phyloP scores from a whole-genome alignment of 2,329 filamentous ascomycete species.

The Aureobasidium melanogenum region DNA sequence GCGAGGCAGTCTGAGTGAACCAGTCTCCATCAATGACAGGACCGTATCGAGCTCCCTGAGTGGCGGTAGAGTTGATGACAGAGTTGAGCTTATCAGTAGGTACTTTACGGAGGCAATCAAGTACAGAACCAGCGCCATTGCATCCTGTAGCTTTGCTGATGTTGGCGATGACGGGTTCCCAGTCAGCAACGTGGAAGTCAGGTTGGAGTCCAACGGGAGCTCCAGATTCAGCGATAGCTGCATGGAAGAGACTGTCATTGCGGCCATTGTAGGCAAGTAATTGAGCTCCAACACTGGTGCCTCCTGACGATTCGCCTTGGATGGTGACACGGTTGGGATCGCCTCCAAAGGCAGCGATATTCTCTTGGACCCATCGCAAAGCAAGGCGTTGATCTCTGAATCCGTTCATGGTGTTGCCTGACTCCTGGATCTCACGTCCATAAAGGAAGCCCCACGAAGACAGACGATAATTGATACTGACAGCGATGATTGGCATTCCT shows the following conservation, averaged over 20 bases:
- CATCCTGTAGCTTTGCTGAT: constrained; percentile 20
- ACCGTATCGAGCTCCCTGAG: constrained; percentile 16
- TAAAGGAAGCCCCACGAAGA: constrained; percentile 19
- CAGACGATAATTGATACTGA: constrained; percentile 23
- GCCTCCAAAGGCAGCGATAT: constrained; percentile 24
- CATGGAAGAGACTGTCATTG: constrained; percentile 46
- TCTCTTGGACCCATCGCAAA: constrained; percentile 18
- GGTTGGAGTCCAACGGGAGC: constrained; percentile 24
- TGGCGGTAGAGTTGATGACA: constrained; percentile 20
- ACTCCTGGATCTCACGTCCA: constrained; percentile 17
- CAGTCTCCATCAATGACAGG: constrained; percentile 21
- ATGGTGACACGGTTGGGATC: constrained; percentile 21
- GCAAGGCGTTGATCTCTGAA: constrained; percentile 14
- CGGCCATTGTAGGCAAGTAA: constrained; percentile 46
- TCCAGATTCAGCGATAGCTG: constrained; percentile 43
- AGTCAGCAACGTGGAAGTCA: constrained; percentile 16
- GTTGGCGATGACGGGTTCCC: constrained; percentile 21
- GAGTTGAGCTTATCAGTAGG: constrained; percentile 17
- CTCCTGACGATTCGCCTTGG: constrained; percentile 23
- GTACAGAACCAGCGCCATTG: constrained; percentile 20
- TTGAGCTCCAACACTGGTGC: constrained; percentile 41
- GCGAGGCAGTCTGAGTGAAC: constrained; percentile 15
- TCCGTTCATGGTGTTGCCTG: constrained; percentile 18
- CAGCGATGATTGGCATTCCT: constrained; percentile 25
- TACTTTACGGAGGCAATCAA: constrained; percentile 26